Base-by-base conservation (phyloP, 2,329 filamentous ascomycete species). In the Clonostachys sp. region DNA sequence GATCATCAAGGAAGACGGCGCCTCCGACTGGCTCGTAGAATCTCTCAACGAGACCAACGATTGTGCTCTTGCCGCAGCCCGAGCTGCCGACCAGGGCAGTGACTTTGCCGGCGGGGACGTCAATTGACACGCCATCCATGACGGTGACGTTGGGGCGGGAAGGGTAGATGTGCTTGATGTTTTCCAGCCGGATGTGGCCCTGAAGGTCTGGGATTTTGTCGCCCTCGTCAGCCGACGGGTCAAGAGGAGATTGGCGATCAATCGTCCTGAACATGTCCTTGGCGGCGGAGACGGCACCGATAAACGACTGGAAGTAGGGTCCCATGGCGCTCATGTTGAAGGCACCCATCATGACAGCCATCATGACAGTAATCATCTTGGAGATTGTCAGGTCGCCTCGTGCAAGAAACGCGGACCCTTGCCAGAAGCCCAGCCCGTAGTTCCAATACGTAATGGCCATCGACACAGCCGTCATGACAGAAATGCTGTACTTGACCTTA, bases 21-120 rank as follows among this genome's bases (percentile, higher is more conserved):
- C 94, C 94, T 33, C 80, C 80, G 34, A 96, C 88, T 0, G 92
- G 92, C 48, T 91, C 83, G 63, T 99, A 99, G 65, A 97, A 97
- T 16, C 94, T 83, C 68, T 97, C 92, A 2, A 97, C 84, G 18
- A 99, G 75, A 12, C 91, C 91, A 33, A 97, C 87, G 51, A 97
- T 91, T 0, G 94, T 97, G 58, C 87, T 92, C 70, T 97, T 99
- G 43, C 94, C 94, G 38, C 88, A 95, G 12, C 92, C 94, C 12
- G 92, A 97, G 1, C 92, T 89, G 49, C 94, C 94, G 7, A 99
- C 94, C 7, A 99, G 73, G 2, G 94, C 94, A 4, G 92, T 96
- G 16, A 87, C 91, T 71, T 96, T 95, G 17, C 92, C 91, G 4
- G 91, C 68, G 45, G 66, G 56, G 51, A 76, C 67, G 47, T 68